Evolutionary conservation across 169 alveolate species (phyloP).

Genomic region (Plasmodium relictum): DNA sequence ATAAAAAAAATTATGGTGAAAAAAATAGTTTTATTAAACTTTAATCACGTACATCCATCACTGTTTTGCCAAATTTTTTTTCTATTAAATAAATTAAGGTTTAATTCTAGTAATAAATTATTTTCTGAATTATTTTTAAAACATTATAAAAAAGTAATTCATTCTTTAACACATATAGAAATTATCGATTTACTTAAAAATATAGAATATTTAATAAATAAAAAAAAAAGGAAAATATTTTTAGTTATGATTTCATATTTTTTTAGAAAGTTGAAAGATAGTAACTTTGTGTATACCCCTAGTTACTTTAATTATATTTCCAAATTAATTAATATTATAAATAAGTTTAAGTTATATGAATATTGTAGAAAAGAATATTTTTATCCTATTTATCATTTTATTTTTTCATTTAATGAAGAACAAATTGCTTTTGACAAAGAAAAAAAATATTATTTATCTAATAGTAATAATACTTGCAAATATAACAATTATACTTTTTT

Average conservation of each 20-base stretch:
- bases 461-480: not conserved
- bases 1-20: slow-evolving; percentile 56
- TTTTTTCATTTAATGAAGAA: slow-evolving; percentile 12
- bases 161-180: slow-evolving; percentile 40
- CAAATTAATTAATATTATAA: slow-evolving; percentile 60
- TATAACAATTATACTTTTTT: slow-evolving; percentile 35
- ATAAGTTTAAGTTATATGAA: slow-evolving; percentile 55
- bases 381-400: slow-evolving; percentile 38
- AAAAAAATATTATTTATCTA: not conserved
- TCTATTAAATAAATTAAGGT: slow-evolving; percentile 58
- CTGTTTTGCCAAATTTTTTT: slow-evolving; percentile 71
- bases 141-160: slow-evolving; percentile 54
- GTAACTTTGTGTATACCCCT: not conserved
- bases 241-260: slow-evolving; percentile 43
- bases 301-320: slow-evolving; percentile 26
- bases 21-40: slow-evolving; percentile 46
- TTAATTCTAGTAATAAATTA: slow-evolving; percentile 50
- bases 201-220: slow-evolving; percentile 59
- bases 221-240: slow-evolving; percentile 55
- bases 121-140: slow-evolving; percentile 54
- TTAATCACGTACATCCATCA: slow-evolving; percentile 23
- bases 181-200: slow-evolving; percentile 50
- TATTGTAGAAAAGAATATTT: slow-evolving; percentile 55
- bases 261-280: slow-evolving; percentile 54
- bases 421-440: slow-evolving; percentile 2